Percentiles rank a stretch among this genome's conserved stretches.
Evolutionary conservation across 1,139 yeast species (phyloP).

Genomic region (Yamadazyma blattariae): DNA sequence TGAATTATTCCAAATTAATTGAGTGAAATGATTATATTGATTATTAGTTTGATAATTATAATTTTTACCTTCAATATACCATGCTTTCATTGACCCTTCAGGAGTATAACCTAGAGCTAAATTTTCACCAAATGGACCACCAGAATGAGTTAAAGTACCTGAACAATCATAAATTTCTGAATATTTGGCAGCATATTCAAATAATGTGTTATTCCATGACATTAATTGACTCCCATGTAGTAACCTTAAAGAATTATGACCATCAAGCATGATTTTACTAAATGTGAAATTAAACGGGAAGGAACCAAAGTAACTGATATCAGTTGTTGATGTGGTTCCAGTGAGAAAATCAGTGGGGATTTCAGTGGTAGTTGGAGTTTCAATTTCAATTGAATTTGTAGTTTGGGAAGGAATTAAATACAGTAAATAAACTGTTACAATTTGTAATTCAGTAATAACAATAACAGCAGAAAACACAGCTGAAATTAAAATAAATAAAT

Average conservation of each 20-base stretch:
- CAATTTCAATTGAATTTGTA: neutral
- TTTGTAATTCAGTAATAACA: constrained; percentile 16
- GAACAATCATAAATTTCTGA: constrained; percentile 32
- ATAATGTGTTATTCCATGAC: constrained; percentile 29
- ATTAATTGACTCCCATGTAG: constrained; percentile 28
- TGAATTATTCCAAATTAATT: constrained; percentile 38
- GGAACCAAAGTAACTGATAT: constrained; percentile 10
- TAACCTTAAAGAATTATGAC: constrained; percentile 29
- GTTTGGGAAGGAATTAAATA: constrained; percentile 6
- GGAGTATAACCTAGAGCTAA: constrained; percentile 36
- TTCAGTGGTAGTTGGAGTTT: constrained; percentile 1
- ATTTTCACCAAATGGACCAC: constrained; percentile 38
- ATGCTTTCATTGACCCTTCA: constrained; percentile 29
- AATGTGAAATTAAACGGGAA: constrained; percentile 19
- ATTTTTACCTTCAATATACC: constrained; percentile 34
- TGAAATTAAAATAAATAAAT: no score
- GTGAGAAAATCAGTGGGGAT: no score
- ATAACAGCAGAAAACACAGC: neutral
- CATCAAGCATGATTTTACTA: constrained; percentile 22
- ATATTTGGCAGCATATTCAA: constrained; percentile 27
- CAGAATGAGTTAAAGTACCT: constrained; percentile 32
- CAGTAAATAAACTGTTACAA: constrained; percentile 14
- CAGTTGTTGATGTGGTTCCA: neutral
- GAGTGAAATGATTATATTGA: constrained; percentile 40
- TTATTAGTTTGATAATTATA: constrained; percentile 26